Conservation (phyloP, 805 yeast species). For the Kurtzmaniella fragi region DNA sequence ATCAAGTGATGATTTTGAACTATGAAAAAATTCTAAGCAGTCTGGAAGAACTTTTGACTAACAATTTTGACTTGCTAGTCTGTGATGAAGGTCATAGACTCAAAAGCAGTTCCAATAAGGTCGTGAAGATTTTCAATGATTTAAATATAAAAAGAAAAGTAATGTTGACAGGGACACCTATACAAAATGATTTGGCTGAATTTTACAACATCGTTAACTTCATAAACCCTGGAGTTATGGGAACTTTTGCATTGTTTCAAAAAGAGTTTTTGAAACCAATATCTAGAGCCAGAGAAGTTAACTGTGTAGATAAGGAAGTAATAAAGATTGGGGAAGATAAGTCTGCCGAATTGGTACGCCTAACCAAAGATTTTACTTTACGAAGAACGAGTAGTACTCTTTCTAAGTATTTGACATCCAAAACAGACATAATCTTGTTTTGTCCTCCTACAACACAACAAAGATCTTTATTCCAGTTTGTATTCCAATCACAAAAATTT, state of each 20-base stretch:
- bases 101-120: slow-evolving; percentile 69
- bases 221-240: slow-evolving; percentile 78
- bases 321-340: slow-evolving; percentile 54
- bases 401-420: slow-evolving; percentile 58
- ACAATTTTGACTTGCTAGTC: slow-evolving; percentile 61
- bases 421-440: slow-evolving; percentile 71
- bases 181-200: slow-evolving; percentile 86
- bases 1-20: slow-evolving; percentile 80
- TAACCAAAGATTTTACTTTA: slow-evolving; percentile 64
- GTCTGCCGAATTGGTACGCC: slow-evolving; percentile 56
- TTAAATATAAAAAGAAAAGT: slow-evolving; percentile 55
- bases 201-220: slow-evolving; percentile 78
- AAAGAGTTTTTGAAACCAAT: slow-evolving; percentile 68
- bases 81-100: slow-evolving; percentile 96
- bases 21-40: slow-evolving; percentile 73
- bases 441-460: slow-evolving; percentile 72
- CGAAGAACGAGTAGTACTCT: slow-evolving; percentile 65
- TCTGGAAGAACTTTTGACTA: slow-evolving; percentile 43
- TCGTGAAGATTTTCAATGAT: slow-evolving; percentile 53
- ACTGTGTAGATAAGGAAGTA: slow-evolving; percentile 46
- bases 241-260: slow-evolving; percentile 54
- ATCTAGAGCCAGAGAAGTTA: slow-evolving; percentile 57
- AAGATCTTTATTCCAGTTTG: slow-evolving; percentile 45
- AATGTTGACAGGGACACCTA: slow-evolving; percentile 83
- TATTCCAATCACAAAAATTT: slow-evolving; percentile 36